These are phyloP conservation scores for Hanseniaspora mollemarum DNA, from an alignment of 805 yeast species.

Conservation along the genomic window DNA sequence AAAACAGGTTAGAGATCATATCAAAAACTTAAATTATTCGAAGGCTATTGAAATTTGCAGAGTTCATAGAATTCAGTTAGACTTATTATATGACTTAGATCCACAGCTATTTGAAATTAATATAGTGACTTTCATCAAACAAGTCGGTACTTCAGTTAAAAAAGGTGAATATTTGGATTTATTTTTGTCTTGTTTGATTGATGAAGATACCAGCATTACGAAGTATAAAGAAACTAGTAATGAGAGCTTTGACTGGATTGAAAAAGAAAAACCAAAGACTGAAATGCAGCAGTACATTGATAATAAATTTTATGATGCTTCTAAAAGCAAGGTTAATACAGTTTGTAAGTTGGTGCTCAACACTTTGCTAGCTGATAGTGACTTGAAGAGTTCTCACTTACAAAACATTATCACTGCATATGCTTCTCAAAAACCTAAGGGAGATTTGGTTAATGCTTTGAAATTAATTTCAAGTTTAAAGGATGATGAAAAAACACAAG, in stretches of 20 bases:
- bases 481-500: conserved; percentile 40
- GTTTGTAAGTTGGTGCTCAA: conserved; percentile 62
- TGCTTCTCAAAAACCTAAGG: conserved; percentile 81
- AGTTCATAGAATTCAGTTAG: conserved; percentile 82
- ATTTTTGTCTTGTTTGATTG: conserved; percentile 73
- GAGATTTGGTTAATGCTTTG: conserved; percentile 61
- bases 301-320: conserved; percentile 31
- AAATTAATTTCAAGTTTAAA: conserved; percentile 44
- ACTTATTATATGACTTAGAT: conserved; percentile 76
- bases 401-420: conserved; percentile 81
- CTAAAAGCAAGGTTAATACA: conserved; percentile 53
- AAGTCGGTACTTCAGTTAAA: conserved; percentile 36
- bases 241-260: conserved; percentile 25
- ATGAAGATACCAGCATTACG: conserved; percentile 72
- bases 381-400: conserved; percentile 41
- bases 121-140: conserved; percentile 54
- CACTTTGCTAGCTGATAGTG: conserved; percentile 40
- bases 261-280: conserved; percentile 27
- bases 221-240: conserved; percentile 66
- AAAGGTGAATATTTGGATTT: conserved; percentile 70
- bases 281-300: conserved; percentile 35
- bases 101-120: conserved; percentile 57
- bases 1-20: conserved; percentile 63
- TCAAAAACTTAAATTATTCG: conserved; percentile 45
- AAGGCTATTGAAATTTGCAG: conserved; percentile 79